These are phyloP conservation scores for Ophioceras dolichostomum DNA, from an alignment of 2,329 filamentous ascomycete genomes.

Conservation along the genomic window DNA sequence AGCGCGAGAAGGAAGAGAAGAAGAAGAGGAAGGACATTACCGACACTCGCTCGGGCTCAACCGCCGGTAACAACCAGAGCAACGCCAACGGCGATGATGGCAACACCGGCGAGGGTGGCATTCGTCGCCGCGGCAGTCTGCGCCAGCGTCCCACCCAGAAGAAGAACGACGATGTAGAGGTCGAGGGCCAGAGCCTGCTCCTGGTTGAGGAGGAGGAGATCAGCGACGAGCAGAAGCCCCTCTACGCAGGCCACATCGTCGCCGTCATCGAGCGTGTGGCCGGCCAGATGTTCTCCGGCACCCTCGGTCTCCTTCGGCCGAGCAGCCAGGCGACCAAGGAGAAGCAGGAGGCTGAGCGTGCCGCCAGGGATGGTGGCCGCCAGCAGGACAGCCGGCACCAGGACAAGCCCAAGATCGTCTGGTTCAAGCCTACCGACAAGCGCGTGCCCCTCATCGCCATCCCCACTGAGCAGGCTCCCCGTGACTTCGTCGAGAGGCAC, in stretches of 20 bases:
- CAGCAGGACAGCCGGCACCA: conserved; percentile 73
- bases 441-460: conserved; percentile 96
- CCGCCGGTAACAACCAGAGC: conserved; percentile 57
- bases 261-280: conserved; percentile 94
- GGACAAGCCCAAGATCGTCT: conserved; percentile 99
- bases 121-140: conserved; percentile 86
- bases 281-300: conserved; percentile 98
- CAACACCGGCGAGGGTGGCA: conserved; percentile 62
- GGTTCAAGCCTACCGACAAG: conserved; percentile 99
- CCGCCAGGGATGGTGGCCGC: conserved; percentile 71
- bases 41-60: conserved; percentile 70
- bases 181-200: conserved; percentile 92
- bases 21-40: conserved; percentile 99
- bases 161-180: conserved; percentile 99
- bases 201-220: conserved; percentile 98
- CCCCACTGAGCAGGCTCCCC: conserved; percentile 91
- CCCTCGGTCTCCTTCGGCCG: conserved; percentile 82
- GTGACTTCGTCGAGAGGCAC: conserved; percentile 97
- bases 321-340: conserved; percentile 99
- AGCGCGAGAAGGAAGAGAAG: conserved; percentile 99
- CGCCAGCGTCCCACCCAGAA: conserved; percentile 96
- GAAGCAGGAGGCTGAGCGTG: conserved; percentile 95
- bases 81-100: conserved; percentile 48
- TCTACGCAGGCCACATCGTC: conserved; percentile 94
- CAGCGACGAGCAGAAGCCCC: conserved; percentile 92